Base-by-base conservation (phyloP, 306 rosid species). In the Medicago ruthenica region DNA sequence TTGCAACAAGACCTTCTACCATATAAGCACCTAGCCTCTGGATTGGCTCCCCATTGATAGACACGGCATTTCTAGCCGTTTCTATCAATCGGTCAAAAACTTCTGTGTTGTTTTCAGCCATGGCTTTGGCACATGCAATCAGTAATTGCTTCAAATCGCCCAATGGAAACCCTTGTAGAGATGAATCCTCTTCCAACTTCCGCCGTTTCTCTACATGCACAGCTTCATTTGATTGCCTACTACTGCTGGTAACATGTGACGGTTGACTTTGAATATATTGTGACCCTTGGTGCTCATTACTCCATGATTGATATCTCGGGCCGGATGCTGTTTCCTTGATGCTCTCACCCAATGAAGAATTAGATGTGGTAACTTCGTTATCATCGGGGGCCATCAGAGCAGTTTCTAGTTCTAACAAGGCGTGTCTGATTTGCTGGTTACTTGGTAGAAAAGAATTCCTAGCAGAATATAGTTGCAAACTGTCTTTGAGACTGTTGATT, bases 1-100 rank as follows among this genome's bases (percentile, higher is more conserved):
- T 86, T 20, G 97, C 99, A 37, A 95, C 91, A 76, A 95, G 83
- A 71, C 98, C 99, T 89, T 95, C 99, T 39, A 95, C 87, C 96
- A 95, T 84, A 70, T 95, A 95, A 63, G 98, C 99, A 55, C 99
- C 99, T 3, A 95, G 93, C 71, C 99, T 87, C 81, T 89, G 93
- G 60, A 95, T 83, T 1, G 98, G 99, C 71, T 88, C 97, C 51
- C 99, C 99, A 2, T 84, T 83, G 62, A 92, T 85, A n/a, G 99
- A 90, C 71, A 95, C 97, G 0, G 57, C 84, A 66, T 71, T 87
- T 78, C 86, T 85, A 36, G 92, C 97, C 76, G 51, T 81, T 55
- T 78, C 91, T 48, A 87, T 73, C 85, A 90, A 81, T 8, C 72
- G 83, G 55, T 92, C 89, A 76, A 90, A 95, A 66, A 54, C 70